phyloP scores from a whole-genome alignment of 208 protist genomes.

The Trichomonas vaginalis region DNA sequence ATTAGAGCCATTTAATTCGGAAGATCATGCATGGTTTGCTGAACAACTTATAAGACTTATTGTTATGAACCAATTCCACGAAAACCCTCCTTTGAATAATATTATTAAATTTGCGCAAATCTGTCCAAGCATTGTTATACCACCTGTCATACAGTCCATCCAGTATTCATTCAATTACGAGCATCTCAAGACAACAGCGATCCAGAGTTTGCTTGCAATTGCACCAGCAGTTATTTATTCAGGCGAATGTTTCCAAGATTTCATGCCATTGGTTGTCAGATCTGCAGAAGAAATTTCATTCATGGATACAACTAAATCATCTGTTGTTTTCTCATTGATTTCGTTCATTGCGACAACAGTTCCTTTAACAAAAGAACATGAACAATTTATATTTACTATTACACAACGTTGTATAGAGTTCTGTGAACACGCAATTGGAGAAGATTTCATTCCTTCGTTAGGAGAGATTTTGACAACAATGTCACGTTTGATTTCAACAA shows the following conservation, averaged over 20 bases:
- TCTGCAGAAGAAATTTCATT: not conserved
- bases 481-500: not conserved
- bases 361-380: not conserved
- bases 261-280: not conserved
- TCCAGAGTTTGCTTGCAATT: not conserved
- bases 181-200: not conserved
- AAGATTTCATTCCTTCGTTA: not conserved
- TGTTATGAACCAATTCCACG: not conserved
- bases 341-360: not conserved
- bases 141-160: not conserved
- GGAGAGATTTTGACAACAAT: not conserved
- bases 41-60: not conserved
- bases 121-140: not conserved
- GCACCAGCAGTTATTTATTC: not conserved
- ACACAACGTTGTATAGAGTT: not conserved
- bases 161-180: not conserved
- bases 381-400: not conserved
- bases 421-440: not conserved
- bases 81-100: not conserved
- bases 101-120: not conserved
- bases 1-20: not conserved
- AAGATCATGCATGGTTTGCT: constrained; percentile 6
- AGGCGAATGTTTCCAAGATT: not conserved
- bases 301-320: not conserved
- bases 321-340: not conserved